phyloP scores from a whole-genome alignment of 2,329 filamentous ascomycete species.

The Trichoderma sp. region DNA sequence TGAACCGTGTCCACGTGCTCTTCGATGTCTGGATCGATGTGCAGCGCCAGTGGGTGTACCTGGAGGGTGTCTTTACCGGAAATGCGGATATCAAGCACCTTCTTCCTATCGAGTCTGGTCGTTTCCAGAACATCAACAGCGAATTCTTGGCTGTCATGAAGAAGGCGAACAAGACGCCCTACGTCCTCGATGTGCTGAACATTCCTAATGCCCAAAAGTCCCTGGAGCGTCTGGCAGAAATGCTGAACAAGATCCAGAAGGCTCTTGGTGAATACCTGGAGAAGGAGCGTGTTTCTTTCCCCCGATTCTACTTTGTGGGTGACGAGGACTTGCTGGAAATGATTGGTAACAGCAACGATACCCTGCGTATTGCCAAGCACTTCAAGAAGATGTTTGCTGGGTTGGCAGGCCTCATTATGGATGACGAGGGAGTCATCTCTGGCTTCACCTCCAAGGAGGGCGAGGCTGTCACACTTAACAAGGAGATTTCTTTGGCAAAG shows the following conservation, averaged over 20 bases:
- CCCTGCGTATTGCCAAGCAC: conserved; percentile 93
- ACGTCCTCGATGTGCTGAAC: conserved; percentile 91
- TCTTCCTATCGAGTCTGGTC: conserved; percentile 90
- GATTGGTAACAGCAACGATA: conserved; percentile 99
- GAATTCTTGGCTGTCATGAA: conserved; percentile 99
- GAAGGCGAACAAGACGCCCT: conserved; percentile 95
- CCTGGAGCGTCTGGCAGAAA: conserved; percentile 89
- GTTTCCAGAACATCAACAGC: conserved; percentile 99
- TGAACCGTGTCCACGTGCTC: conserved; percentile 94
- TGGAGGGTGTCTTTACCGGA: conserved; percentile 97
- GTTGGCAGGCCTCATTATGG: conserved; percentile 84
- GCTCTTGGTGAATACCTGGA: conserved; percentile 98
- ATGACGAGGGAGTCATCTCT: conserved; percentile 85
- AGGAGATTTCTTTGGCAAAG: conserved; percentile 87
- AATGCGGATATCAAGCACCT: conserved; percentile 99
- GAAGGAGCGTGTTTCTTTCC: conserved; percentile 95
- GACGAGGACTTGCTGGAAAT: conserved; percentile 98
- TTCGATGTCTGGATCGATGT: conserved; percentile 99
- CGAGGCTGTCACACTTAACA: conserved; percentile 83
- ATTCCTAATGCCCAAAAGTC: conserved; percentile 97
- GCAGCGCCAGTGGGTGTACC: conserved; percentile 99
- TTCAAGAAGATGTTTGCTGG: conserved; percentile 99
- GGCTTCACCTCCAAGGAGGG: conserved; percentile 96
- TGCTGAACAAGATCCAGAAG: conserved; percentile 99
- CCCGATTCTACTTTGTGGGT: conserved; percentile 98